Conservation (phyloP, 148 eudicot species). For the Camellia lanceoleosa region DNA sequence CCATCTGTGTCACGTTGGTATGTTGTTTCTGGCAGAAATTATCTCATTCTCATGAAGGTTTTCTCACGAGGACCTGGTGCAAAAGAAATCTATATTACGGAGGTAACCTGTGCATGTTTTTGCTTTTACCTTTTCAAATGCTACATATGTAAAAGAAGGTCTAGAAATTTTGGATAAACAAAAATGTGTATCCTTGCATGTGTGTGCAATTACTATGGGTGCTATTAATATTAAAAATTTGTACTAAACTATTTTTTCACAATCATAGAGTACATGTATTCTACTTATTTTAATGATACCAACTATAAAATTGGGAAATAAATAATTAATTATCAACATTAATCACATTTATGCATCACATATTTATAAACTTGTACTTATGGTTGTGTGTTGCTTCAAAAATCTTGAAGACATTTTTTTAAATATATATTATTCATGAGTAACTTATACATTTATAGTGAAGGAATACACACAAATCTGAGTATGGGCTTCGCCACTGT, state of each 20-base stretch:
- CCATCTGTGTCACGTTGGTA: constrained; percentile 73
- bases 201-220: background rate
- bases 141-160: background rate
- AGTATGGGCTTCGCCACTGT: too few species aligned
- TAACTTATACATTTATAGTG: background rate
- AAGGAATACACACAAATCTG: too few species aligned
- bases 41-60: constrained; percentile 61
- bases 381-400: background rate
- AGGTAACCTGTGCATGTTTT: constrained; percentile 37
- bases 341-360: background rate
- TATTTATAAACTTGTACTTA: background rate
- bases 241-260: background rate
- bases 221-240: background rate
- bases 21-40: constrained; percentile 54
- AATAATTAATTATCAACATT: background rate
- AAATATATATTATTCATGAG: background rate
- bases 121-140: constrained; percentile 12
- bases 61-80: constrained; percentile 57
- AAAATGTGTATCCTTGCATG: background rate
- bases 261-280: background rate
- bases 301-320: background rate
- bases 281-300: background rate
- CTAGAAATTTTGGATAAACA: background rate
- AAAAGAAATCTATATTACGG: constrained; percentile 59
- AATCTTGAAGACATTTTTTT: too few species aligned